Percentiles rank a stretch among this genome's conserved stretches.
Evolutionary conservation across 495 filamentous ascomycete genomes (phyloP).

Genomic region (Hypomontagnella submonticulosa): DNA sequence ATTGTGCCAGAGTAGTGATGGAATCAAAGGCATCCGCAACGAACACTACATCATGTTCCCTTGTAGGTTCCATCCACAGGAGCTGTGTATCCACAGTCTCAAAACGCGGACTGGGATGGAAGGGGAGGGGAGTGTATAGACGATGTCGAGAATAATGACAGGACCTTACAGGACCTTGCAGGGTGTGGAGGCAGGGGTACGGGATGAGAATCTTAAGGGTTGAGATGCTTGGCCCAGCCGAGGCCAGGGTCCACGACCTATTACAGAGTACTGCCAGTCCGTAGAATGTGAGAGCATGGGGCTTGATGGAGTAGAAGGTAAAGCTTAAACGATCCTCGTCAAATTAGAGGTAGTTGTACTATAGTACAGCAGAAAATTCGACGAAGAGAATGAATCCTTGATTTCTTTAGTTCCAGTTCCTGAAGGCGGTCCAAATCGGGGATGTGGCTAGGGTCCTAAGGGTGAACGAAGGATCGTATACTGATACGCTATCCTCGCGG

Average conservation of each 20-base stretch:
- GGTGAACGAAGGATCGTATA: constrained; percentile 14
- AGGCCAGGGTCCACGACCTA: constrained; percentile 21
- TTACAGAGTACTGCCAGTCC: constrained; percentile 6
- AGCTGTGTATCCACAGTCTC: constrained; percentile 58
- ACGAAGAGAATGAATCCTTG: constrained; percentile 7
- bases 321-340: constrained; percentile 34
- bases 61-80: constrained; percentile 47
- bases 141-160: constrained; percentile 50
- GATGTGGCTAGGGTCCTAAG: constrained; percentile 25
- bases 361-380: neutral
- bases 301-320: constrained; percentile 7
- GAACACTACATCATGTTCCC: constrained; percentile 48
- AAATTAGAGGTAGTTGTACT: constrained; percentile 10
- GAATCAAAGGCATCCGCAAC: constrained; percentile 50
- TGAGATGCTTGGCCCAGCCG: constrained; percentile 35
- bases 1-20: constrained; percentile 38
- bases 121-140: constrained; percentile 51
- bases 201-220: constrained; percentile 40
- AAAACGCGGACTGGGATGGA: constrained; percentile 53
- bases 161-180: constrained; percentile 47
- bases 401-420: constrained; percentile 3
- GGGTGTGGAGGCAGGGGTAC: constrained; percentile 43
- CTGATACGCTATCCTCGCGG: constrained; percentile 3
- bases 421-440: constrained; percentile 5
- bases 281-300: constrained; percentile 27